A percentile compares a stretch with the other conserved stretches of the same genome.
Evolutionary conservation across 257 asterid genomes (phyloP).

Genomic region (Jacaranda copaia): DNA sequence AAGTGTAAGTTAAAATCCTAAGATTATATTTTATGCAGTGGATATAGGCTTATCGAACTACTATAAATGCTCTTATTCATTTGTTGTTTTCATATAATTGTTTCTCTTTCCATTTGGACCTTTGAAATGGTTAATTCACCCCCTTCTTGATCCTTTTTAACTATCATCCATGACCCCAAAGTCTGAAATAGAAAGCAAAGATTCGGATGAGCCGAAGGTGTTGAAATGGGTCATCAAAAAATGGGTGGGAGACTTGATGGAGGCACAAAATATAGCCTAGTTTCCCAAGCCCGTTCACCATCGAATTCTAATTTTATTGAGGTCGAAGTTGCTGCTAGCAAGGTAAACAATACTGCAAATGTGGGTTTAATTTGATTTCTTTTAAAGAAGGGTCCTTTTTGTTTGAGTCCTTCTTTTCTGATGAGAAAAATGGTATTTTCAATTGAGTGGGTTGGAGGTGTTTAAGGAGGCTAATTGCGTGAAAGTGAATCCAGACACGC

Average conservation of each 20-base stretch:
- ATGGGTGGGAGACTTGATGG: conserved; percentile 91
- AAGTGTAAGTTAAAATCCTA: too few species aligned
- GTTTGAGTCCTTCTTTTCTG: neutral
- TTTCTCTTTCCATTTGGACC: too few species aligned
- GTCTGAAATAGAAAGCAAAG: conserved; percentile 49
- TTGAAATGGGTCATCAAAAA: conserved; percentile 90
- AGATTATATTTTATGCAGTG: too few species aligned
- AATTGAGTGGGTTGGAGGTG: conserved; percentile 79
- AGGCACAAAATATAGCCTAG: conserved; percentile 81
- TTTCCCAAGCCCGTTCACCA: conserved; percentile 96
- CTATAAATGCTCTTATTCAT: too few species aligned
- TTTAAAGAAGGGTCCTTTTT: neutral
- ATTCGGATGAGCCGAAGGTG: conserved; percentile 72
- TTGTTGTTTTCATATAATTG: too few species aligned
- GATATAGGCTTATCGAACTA: too few species aligned
- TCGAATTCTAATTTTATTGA: conserved; percentile 90
- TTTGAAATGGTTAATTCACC: too few species aligned
- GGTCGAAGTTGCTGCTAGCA: conserved; percentile 68
- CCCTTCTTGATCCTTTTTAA: too few species aligned
- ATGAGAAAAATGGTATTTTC: conserved; percentile 32
- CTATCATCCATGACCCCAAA: conserved; percentile 80
- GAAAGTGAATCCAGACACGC: conserved; percentile 95
- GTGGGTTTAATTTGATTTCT: neutral
- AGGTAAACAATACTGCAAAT: conserved; percentile 45
- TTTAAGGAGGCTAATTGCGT: conserved; percentile 80